Conservation (phyloP, 2,329 filamentous ascomycete genomes). For the Colletotrichum melonis region DNA sequence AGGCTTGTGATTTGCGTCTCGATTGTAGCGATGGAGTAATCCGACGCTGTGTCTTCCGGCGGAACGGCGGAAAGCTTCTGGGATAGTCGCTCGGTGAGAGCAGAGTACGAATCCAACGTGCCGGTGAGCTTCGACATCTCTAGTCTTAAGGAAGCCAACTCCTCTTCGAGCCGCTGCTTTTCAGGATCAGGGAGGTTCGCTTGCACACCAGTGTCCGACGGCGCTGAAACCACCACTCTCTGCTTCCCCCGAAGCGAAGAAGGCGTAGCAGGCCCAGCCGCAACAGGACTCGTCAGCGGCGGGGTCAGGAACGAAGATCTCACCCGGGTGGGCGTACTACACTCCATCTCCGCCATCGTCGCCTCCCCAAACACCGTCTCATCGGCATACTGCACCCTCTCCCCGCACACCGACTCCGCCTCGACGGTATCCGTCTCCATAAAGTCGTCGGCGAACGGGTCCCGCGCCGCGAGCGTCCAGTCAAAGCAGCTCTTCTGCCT, state of each 20-base stretch:
- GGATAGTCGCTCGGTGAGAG: slow-evolving; percentile 51
- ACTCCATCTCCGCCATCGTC: slow-evolving; percentile 61
- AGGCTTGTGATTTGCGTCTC: slow-evolving; percentile 57
- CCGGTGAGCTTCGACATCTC: slow-evolving; percentile 60
- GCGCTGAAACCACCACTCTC: slow-evolving; percentile 38
- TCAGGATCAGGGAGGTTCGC: slow-evolving; percentile 54
- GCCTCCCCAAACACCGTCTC: slow-evolving; percentile 59
- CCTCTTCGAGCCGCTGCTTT: slow-evolving; percentile 55
- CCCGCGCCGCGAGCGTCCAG: slow-evolving; percentile 63
- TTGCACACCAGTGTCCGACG: slow-evolving; percentile 53
- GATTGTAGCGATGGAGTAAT: slow-evolving; percentile 41
- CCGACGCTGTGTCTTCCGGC: slow-evolving; percentile 30
- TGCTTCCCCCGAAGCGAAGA: slow-evolving; percentile 41
- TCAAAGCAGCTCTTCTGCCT: slow-evolving; percentile 49
- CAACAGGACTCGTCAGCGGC: slow-evolving; percentile 63
- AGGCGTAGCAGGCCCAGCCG: slow-evolving; percentile 49
- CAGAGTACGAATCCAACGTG: slow-evolving; percentile 60
- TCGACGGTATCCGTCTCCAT: slow-evolving; percentile 52
- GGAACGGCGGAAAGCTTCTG: slow-evolving; percentile 48
- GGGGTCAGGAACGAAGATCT: slow-evolving; percentile 65
- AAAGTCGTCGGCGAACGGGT: slow-evolving; percentile 57
- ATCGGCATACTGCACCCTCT: slow-evolving; percentile 59
- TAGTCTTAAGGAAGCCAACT: slow-evolving; percentile 59
- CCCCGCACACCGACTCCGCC: slow-evolving; percentile 58
- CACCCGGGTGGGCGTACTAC: slow-evolving; percentile 61